Evolutionary conservation across 768 basidiomycete species (phyloP), one percentile per base, ranked within the genome.

Genomic region (Collybia sordida): DNA sequence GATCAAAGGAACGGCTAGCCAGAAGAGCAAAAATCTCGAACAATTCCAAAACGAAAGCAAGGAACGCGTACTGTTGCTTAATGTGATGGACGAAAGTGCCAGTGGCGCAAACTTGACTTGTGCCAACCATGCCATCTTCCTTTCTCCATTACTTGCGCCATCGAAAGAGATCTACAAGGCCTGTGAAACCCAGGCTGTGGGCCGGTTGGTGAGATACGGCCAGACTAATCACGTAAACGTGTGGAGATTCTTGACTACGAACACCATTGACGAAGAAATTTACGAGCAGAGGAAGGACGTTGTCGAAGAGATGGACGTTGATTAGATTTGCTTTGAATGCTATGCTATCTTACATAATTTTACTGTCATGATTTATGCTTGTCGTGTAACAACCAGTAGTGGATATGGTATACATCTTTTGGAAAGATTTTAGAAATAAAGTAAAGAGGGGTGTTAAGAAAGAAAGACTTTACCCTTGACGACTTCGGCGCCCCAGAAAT

Each of bases 51-150:
- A 87, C 48, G 74, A 83, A 38, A 82, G 86, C 60, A 72, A 79
- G 50, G 89, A 90, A 58, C 81, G 86, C 25, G 93, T 94, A 14
- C 74, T 98, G 40, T 75, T 98, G 47, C 72, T 98, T 53, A 93
- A 93, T 58, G 89, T 96, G 54, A 93, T 90, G 83, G 93, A 96
- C 67, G 93, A 95, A 68, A 93, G 90, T 53, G 90, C 92, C n/a
- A 90, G 90, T 51, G 92, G 92, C 38, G 89, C 90, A 56, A 98
- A 98, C 65, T 70, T 98, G 63, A 97, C 94, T 3, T 84, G 82
- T 28, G 95, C 95, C 17, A 98, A 94, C 68, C 93, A 95, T 62
- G 94, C 93, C 31, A 87, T 97, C 64, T 98, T 98, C 77, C 74
- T 98, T 48, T 94, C 92, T 8, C 95, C 95, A 7, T 78, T 98